phyloP scores from a whole-genome alignment of 495 filamentous ascomycete genomes.

The Neurospora sp. region DNA sequence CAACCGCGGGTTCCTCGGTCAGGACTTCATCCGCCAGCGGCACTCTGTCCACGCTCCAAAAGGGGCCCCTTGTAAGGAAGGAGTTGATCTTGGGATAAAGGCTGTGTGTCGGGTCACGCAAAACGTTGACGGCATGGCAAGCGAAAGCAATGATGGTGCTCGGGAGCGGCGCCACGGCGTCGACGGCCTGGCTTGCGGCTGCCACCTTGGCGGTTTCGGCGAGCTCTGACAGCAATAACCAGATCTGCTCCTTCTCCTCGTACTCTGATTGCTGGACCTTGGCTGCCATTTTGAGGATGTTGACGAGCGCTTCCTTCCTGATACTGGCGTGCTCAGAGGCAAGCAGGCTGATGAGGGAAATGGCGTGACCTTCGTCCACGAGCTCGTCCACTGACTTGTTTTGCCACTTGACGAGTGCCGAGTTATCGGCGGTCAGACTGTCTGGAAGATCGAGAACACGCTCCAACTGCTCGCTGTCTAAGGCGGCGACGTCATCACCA shows the following conservation, averaged over 20 bases:
- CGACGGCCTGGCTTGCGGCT: conserved; percentile 22
- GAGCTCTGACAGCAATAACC: conserved; percentile 66
- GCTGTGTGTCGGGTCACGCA: conserved; percentile 67
- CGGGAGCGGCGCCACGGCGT: conserved; percentile 52
- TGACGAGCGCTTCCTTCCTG: conserved; percentile 62
- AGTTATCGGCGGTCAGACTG: conserved; percentile 41
- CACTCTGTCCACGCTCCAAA: conserved; percentile 63
- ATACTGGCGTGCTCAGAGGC: conserved; percentile 64
- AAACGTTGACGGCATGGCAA: conserved; percentile 52
- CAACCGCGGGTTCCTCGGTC: conserved; percentile 55
- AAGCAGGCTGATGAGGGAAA: conserved; percentile 60
- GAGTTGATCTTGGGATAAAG: conserved; percentile 82
- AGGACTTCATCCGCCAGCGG: conserved; percentile 69
- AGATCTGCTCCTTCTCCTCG: conserved; percentile 63
- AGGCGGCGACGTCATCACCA: neutral
- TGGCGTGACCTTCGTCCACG: conserved; percentile 59
- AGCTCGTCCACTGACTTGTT: conserved; percentile 63
- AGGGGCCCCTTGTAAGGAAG: conserved; percentile 65
- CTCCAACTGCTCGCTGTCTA: conserved; percentile 19
- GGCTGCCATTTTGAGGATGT: conserved; percentile 51
- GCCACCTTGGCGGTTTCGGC: conserved; percentile 50
- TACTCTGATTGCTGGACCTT: conserved; percentile 62
- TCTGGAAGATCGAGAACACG: conserved; percentile 24
- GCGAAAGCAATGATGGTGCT: conserved; percentile 67
- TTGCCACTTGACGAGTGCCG: conserved; percentile 55